phyloP scores from a whole-genome alignment of 441 rosid genomes.

The Populus hybrid region DNA sequence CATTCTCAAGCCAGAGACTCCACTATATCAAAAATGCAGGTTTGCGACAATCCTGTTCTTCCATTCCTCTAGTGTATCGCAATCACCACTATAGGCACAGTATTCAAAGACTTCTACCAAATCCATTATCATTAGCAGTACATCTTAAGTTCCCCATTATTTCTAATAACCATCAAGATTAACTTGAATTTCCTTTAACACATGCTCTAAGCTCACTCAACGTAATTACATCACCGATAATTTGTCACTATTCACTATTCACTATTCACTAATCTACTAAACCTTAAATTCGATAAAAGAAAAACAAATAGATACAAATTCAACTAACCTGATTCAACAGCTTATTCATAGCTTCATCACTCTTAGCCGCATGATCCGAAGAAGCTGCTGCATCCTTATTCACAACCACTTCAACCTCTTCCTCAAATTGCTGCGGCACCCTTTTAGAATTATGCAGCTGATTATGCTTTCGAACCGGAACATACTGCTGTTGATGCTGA shows the following conservation, averaged over 20 bases:
- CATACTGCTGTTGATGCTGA: slow-evolving; percentile 13
- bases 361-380: slow-evolving; percentile 16
- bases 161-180: not conserved
- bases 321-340: slow-evolving; percentile 69
- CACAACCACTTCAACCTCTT: slow-evolving; percentile 28
- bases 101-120: not conserved
- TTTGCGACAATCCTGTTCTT: not conserved
- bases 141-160: not conserved
- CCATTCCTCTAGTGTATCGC: not conserved
- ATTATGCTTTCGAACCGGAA: slow-evolving; percentile 23
- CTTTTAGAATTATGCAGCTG: slow-evolving; percentile 18
- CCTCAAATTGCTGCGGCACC: slow-evolving; percentile 20
- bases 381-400: slow-evolving; percentile 26
- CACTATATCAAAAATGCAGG: not conserved
- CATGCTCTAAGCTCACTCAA: not conserved
- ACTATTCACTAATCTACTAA: not conserved
- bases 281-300: not conserved
- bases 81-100: not conserved
- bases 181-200: not conserved
- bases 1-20: not conserved
- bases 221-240: not conserved
- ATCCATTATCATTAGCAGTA: not conserved
- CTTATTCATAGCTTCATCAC: slow-evolving; percentile 61
- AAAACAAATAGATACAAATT: not conserved
- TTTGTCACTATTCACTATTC: too few relatives aligned